Evolutionary conservation across 1,139 yeast species (phyloP).

Genomic region (Scheffersomyces quercinus): DNA sequence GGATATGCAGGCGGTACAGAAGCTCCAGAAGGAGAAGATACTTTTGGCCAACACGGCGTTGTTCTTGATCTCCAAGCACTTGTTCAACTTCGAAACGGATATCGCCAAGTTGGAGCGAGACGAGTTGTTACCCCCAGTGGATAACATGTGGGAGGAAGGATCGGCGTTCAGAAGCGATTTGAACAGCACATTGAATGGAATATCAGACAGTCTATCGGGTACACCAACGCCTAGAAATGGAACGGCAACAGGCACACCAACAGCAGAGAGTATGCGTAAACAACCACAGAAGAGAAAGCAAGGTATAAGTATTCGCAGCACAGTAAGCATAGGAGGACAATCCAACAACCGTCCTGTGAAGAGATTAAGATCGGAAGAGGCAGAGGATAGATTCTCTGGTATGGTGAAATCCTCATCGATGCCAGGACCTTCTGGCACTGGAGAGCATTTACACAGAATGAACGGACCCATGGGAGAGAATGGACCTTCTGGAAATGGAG

Average conservation of each 20-base stretch:
- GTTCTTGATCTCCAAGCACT: conserved; percentile 72
- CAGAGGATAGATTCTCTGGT: conserved; percentile 12
- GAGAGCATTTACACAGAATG: background rate
- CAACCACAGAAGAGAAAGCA: conserved; percentile 30
- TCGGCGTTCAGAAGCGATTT: conserved; percentile 3
- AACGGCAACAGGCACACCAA: conserved; percentile 21
- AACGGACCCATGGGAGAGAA: conserved; percentile 5
- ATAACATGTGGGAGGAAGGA: conserved; percentile 17
- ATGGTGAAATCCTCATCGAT: conserved; percentile 8
- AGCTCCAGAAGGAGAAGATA: conserved; percentile 75
- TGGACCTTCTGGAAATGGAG: conserved; percentile 32
- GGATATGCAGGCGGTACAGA: conserved; percentile 61
- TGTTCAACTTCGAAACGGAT: conserved; percentile 71
- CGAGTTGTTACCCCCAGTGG: conserved; percentile 69
- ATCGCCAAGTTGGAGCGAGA: conserved; percentile 75
- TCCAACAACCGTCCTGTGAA: conserved; percentile 23
- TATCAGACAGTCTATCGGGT: conserved; percentile 27
- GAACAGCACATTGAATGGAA: conserved; percentile 16
- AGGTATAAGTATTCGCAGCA: conserved; percentile 16
- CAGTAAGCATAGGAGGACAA: conserved; percentile 3
- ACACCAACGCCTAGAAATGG: conserved; percentile 33
- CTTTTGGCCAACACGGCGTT: conserved; percentile 81
- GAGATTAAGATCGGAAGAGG: conserved; percentile 24
- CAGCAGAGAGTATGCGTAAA: conserved; percentile 19
- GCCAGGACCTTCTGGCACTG: conserved; percentile 5